Evolutionary conservation across 2,329 filamentous ascomycete species (phyloP).

Genomic region (Epichloe elymi): DNA sequence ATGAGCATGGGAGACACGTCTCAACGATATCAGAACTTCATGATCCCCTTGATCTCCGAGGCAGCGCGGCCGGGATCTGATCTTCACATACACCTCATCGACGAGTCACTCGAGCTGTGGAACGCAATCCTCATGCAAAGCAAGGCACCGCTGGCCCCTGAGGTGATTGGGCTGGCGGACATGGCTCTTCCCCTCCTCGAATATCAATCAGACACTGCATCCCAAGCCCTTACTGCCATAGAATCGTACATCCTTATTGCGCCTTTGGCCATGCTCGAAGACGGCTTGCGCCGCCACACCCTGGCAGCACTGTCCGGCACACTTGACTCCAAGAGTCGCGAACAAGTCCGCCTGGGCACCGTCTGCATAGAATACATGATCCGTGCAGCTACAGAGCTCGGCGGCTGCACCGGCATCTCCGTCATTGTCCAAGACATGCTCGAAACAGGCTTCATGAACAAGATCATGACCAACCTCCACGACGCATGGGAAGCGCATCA

Average conservation of each 20-base stretch:
- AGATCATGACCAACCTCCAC: constrained; percentile 52
- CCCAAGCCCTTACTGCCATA: constrained; percentile 48
- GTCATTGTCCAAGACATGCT: constrained; percentile 54
- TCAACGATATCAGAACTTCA: constrained; percentile 62
- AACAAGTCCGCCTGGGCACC: constrained; percentile 44
- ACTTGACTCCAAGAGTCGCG: constrained; percentile 40
- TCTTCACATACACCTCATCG: constrained; percentile 68
- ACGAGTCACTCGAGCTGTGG: constrained; percentile 89
- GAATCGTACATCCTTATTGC: constrained; percentile 61
- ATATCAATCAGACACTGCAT: constrained; percentile 49
- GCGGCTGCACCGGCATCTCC: constrained; percentile 45
- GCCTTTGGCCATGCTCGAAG: constrained; percentile 50
- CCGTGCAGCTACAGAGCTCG: constrained; percentile 46
- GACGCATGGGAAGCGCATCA: constrained; percentile 63
- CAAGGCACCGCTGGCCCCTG: constrained; percentile 44
- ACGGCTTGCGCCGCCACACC: constrained; percentile 37
- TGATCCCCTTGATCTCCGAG: constrained; percentile 70
- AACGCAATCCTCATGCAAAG: constrained; percentile 57
- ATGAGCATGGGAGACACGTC: constrained; percentile 71
- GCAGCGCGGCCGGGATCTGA: constrained; percentile 67
- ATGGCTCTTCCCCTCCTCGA: constrained; percentile 53
- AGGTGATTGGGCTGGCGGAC: constrained; percentile 51
- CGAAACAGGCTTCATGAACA: constrained; percentile 46
- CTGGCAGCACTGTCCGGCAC: constrained; percentile 35
- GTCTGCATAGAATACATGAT: constrained; percentile 53